Percentiles rank a stretch among this genome's conserved stretches.
These are phyloP conservation scores for Xylaria flabelliformis DNA, from an alignment of 495 filamentous ascomycete species.

Conservation along the genomic window DNA sequence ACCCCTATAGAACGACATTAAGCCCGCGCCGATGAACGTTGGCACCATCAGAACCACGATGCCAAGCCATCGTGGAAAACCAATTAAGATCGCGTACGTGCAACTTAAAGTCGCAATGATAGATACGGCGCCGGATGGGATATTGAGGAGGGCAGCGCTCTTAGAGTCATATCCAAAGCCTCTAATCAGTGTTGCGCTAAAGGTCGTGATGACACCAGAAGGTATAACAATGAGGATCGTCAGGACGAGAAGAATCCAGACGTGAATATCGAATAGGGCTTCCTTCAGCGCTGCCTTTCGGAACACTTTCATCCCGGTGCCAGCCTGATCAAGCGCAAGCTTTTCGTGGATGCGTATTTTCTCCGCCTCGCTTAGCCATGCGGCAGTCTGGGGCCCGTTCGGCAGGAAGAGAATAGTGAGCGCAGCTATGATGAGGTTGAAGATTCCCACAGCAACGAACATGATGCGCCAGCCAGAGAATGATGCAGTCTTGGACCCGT, in stretches of 20 bases:
- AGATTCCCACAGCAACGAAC: constrained; percentile 61
- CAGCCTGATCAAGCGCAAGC: constrained; percentile 47
- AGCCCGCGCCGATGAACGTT: constrained; percentile 61
- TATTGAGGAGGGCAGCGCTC: constrained; percentile 64
- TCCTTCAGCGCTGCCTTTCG: constrained; percentile 36
- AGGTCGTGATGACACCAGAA: constrained; percentile 66
- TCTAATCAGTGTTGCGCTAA: constrained; percentile 65
- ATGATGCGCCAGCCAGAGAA: constrained; percentile 68
- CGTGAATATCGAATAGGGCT: constrained; percentile 22
- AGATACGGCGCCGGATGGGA: constrained; percentile 62
- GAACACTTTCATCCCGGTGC: constrained; percentile 56
- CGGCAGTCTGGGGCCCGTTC: constrained; percentile 58
- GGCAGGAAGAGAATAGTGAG: constrained; percentile 57
- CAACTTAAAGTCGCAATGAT: constrained; percentile 62
- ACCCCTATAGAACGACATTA: constrained; percentile 64
- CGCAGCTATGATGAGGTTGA: constrained; percentile 57
- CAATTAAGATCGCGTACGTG: constrained; percentile 41
- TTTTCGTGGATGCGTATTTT: constrained; percentile 41
- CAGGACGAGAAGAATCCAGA: constrained; percentile 37
- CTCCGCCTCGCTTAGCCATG: constrained; percentile 57
- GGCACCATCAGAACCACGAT: constrained; percentile 28
- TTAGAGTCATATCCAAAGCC: constrained; percentile 62
- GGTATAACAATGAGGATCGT: constrained; percentile 50
- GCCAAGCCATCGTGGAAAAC: constrained; percentile 27
- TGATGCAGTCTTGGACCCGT: constrained; percentile 47